These are phyloP conservation scores for Luffa aegyptiaca DNA, from an alignment of 306 rosid species.

Conservation along the genomic window DNA sequence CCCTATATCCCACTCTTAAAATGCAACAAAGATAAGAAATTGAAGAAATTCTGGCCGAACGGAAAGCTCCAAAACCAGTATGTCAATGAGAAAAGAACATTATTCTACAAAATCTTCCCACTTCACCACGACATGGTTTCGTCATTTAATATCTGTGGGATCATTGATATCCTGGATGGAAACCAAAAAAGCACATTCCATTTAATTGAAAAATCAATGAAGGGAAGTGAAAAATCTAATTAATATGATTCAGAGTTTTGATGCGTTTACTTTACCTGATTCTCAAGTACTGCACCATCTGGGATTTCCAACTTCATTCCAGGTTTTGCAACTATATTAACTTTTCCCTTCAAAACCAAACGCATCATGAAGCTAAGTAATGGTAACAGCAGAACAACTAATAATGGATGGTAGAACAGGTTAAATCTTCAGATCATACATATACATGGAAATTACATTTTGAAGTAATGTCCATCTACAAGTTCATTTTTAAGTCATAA, in stretches of 20 bases:
- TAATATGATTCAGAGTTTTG: neutral
- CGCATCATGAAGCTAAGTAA: slow-evolving; percentile 1
- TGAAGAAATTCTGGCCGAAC: neutral
- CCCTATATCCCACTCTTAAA: neutral
- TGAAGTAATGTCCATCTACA: neutral
- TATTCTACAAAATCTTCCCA: neutral
- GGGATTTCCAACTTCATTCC: slow-evolving; percentile 63
- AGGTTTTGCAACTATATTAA: slow-evolving; percentile 46
- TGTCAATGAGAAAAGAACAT: neutral
- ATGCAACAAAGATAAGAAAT: neutral
- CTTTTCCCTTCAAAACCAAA: slow-evolving; percentile 47
- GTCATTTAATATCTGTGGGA: slow-evolving; percentile 25
- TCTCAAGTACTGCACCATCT: slow-evolving; percentile 43
- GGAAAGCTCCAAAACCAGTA: neutral
- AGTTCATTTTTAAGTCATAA: neutral
- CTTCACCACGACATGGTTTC: slow-evolving; percentile 12
- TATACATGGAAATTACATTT: neutral
- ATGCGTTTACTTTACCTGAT: slow-evolving; percentile 42
- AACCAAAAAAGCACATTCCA: neutral
- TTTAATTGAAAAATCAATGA: neutral
- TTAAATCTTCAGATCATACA: neutral
- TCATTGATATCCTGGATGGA: slow-evolving; percentile 41
- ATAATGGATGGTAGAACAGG: neutral
- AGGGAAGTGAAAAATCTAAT: neutral
- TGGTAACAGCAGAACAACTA: neutral